phyloP scores from a whole-genome alignment of 2,329 filamentous ascomycete species.

The Tothia fuscella region DNA sequence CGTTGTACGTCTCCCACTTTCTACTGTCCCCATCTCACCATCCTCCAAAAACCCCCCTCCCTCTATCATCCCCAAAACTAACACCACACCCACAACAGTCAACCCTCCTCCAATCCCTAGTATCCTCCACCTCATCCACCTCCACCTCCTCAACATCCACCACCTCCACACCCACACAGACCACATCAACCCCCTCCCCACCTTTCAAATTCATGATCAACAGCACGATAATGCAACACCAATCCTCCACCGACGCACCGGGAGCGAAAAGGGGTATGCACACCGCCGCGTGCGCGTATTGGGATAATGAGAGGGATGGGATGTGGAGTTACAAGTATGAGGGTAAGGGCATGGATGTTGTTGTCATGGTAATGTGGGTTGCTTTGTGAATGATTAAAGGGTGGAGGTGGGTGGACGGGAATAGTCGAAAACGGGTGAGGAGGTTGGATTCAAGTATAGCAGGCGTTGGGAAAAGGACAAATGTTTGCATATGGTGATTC shows the following conservation, averaged over 20 bases:
- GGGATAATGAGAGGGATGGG: slow-evolving; percentile 82
- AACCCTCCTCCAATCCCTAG: slow-evolving; percentile 1
- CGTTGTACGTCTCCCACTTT: slow-evolving; percentile 51
- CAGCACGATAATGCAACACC: slow-evolving; percentile 96
- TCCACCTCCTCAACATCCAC: slow-evolving; percentile 60
- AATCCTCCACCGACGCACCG: slow-evolving; percentile 56
- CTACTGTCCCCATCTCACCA: slow-evolving; percentile 6
- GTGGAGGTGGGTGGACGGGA: too few species aligned
- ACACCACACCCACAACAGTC: neutral
- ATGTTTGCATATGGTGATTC: too few species aligned
- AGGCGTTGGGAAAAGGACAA: too few species aligned
- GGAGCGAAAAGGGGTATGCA: slow-evolving; percentile 88
- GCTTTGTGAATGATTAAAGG: slow-evolving; percentile 43
- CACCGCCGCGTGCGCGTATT: slow-evolving; percentile 72
- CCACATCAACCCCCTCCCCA: slow-evolving; percentile 52
- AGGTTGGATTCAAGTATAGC: too few species aligned
- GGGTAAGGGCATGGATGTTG: slow-evolving; percentile 40
- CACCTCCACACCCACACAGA: slow-evolving; percentile 76
- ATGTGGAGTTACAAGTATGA: slow-evolving; percentile 87
- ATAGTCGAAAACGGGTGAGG: too few species aligned
- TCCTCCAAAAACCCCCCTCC: neutral
- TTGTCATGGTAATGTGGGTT: slow-evolving; percentile 57
- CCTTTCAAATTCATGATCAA: slow-evolving; percentile 91
- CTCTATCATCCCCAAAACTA: neutral
- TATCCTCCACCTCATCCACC: slow-evolving; percentile 14